Evolutionary conservation across 2,329 filamentous ascomycete genomes (phyloP).

Genomic region (Onygena corvina): DNA sequence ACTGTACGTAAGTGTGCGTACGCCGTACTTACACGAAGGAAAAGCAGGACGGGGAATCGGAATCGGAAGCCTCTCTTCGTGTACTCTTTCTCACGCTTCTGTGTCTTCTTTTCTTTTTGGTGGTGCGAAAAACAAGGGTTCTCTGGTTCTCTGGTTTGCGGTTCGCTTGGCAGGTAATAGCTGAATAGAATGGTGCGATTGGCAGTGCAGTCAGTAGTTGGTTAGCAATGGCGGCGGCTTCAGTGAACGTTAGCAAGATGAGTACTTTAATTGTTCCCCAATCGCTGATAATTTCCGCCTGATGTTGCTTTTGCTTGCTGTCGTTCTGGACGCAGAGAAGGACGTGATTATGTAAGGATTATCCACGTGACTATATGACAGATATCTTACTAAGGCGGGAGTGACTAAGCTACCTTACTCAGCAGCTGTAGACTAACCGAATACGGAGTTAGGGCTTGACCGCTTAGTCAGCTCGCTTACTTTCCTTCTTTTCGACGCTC

Average conservation of each 20-base stretch:
- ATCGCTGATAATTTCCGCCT: background rate
- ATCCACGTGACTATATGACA: background rate
- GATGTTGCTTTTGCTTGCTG: background rate
- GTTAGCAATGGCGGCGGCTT: background rate
- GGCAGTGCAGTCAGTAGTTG: background rate
- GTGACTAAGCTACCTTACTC: background rate
- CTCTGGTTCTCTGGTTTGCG: background rate
- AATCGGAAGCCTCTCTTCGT: background rate
- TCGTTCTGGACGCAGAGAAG: background rate
- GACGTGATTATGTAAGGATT: background rate
- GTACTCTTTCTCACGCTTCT: background rate
- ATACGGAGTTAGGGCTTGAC: conserved; percentile 30
- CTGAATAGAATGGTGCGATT: conserved; percentile 6
- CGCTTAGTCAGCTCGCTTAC: conserved; percentile 16
- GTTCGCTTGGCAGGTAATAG: conserved; percentile 1
- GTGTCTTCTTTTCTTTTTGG: background rate
- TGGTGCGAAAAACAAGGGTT: background rate
- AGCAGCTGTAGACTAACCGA: conserved; percentile 10
- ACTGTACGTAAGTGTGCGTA: too few relatives aligned
- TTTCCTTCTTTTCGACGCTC: background rate
- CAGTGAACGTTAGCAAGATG: conserved; percentile 2
- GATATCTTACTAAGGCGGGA: background rate
- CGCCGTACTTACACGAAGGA: too few relatives aligned
- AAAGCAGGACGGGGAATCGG: background rate
- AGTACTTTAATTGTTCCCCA: background rate